These are phyloP conservation scores for Elongisporangium undulatum DNA, from an alignment of 352 stramenopile genomes.

Conservation along the genomic window DNA sequence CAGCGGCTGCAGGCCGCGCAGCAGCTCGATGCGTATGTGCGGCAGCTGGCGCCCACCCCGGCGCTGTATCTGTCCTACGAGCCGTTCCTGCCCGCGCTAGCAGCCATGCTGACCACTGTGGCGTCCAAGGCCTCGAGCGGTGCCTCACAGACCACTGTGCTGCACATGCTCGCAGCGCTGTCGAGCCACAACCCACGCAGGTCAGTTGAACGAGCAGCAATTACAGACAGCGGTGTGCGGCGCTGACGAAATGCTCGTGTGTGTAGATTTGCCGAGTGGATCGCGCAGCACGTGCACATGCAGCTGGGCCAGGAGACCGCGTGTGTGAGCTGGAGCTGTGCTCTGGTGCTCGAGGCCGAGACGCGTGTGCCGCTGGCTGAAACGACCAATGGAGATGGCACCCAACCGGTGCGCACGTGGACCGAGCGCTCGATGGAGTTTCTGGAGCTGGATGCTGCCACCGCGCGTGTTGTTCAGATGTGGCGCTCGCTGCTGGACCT, in stretches of 20 bases:
- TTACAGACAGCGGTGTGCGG: not conserved
- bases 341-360: slow-evolving; percentile 33
- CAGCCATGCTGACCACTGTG: slow-evolving; percentile 22
- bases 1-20: slow-evolving; percentile 39
- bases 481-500: slow-evolving; percentile 51
- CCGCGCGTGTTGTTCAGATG: slow-evolving; percentile 29
- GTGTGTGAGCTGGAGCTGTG: slow-evolving; percentile 48
- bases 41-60: slow-evolving; percentile 13
- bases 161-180: slow-evolving; percentile 33
- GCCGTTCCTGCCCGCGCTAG: slow-evolving; percentile 38
- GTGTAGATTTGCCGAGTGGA: slow-evolving; percentile 42
- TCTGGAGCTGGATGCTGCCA: slow-evolving; percentile 37
- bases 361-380: slow-evolving; percentile 18
- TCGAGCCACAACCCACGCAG: slow-evolving; percentile 32
- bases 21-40: slow-evolving; percentile 37
- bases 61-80: slow-evolving; percentile 39
- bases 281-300: slow-evolving; percentile 24
- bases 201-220: slow-evolving; percentile 2
- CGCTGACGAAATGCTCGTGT: not conserved
- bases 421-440: slow-evolving; percentile 34
- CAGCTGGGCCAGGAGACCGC: slow-evolving; percentile 34
- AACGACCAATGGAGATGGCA: not conserved
- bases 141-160: slow-evolving; percentile 33
- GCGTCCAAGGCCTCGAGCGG: slow-evolving; percentile 13
- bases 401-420: slow-evolving; percentile 9